Percentiles rank a stretch among this genome's conserved stretches.
Conservation (phyloP, 257 asterid species). For the Avicennia marina region DNA sequence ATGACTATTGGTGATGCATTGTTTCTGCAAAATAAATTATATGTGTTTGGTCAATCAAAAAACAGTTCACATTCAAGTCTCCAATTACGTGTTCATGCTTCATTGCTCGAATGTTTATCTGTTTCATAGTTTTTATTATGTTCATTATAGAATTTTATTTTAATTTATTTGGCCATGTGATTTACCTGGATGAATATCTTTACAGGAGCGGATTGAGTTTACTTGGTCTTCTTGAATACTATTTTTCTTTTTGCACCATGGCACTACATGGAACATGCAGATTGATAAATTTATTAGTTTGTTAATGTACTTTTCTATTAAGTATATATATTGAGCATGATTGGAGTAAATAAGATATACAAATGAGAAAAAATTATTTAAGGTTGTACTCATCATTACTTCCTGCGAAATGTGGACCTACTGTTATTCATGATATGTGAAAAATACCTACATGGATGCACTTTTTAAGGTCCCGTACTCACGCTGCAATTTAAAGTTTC, state of each 20-base stretch:
- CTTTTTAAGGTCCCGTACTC: not conserved
- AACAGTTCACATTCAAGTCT: not conserved
- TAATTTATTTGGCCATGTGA: not conserved
- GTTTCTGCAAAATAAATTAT: not conserved
- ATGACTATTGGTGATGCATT: not conserved
- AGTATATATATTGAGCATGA: not conserved
- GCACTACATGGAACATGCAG: too few species aligned
- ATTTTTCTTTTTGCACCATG: constrained; percentile 1
- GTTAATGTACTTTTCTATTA: not conserved
- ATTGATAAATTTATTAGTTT: not conserved
- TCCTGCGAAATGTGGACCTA: not conserved
- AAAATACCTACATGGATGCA: not conserved
- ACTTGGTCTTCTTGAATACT: not conserved
- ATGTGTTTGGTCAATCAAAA: not conserved
- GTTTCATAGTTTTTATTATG: not conserved
- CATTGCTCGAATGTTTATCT: not conserved
- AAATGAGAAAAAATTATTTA: not conserved
- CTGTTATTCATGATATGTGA: not conserved
- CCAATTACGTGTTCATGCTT: not conserved
- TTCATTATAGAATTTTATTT: not conserved
- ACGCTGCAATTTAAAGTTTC: not conserved
- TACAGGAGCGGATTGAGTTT: too few species aligned
- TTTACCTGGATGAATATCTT: too few species aligned
- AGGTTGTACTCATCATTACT: not conserved
- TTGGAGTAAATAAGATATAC: not conserved